Evolutionary conservation across 2,329 filamentous ascomycete species (phyloP), one percentile per base, ranked within the genome.

Genomic region (Trichophyton mentagrophytes): DNA sequence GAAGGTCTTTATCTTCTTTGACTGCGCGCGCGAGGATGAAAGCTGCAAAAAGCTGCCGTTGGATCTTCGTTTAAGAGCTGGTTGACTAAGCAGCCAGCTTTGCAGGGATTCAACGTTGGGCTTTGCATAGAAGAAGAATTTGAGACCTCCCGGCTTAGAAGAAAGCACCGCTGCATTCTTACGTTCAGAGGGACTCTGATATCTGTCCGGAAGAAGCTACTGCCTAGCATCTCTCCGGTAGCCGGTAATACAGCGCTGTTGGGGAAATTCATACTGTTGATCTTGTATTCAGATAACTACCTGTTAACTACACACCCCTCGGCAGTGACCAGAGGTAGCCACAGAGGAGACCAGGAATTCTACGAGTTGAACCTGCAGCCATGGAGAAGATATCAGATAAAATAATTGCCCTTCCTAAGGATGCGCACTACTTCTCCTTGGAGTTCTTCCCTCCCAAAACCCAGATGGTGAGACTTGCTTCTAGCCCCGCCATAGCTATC

Each of bases 391-490:
- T 96, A 72, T 95, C 90, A 64, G 88, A 95, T 80, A 96, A 96
- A 80, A 92, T 97, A 71, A 88, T 89, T 76, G 89, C 90, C 64
- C 78, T 99, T 77, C 88, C 89, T 73, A 82, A 86, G 65, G 84
- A 89, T 74, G 83, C 84, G 66, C 85, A 83, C 72, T 97, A 93
- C 79, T 95, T 96, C 77, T 97, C 93, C 56, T 86, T 97, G 75
- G 93, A 99, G 78, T 99, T 99, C 84, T 99, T 99, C 78, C 93
- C 93, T 66, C 93, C 93, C 65, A 99, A 97, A 79, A 99, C 93
- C 55, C 82, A 87, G 64, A 96, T 95, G 85, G 82, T 83, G 70
- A 68, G 75, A 68, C 40, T 69, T 61, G 49, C 66, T 68, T 66
- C 66, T 68, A 67, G 27, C 46, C 42, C 58, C 40, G 30, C 33